Base-by-base conservation (phyloP, 2,329 filamentous ascomycete species). In the Nemania sp. region DNA sequence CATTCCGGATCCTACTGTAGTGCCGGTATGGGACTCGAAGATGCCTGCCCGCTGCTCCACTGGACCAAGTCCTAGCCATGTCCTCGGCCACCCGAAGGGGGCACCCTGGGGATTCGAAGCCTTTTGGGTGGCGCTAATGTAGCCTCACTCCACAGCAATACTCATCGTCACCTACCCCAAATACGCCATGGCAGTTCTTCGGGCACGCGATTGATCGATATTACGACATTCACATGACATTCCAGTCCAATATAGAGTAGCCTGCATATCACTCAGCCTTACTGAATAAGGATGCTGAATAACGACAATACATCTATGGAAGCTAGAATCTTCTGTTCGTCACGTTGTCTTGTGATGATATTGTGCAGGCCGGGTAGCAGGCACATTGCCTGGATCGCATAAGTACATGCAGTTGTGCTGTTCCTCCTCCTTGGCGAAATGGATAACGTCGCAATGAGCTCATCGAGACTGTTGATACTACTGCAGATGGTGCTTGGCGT, bases 221-320 rank as follows among this genome's bases (percentile, higher is more conserved):
- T 43, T 29, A 63, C 22, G 5, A 52, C 35, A 58, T 41, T 35
- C 65, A 60, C 55, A 59, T 67, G 65, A 64, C 43, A 20, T 59
- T 18, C 18, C 1, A 51, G 15, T 24, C 41, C 49, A 35, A 15
- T 8, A 6, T 22, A 54, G 27, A 65, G 43, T 32, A 32, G 38
- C 18, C 11, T 53, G 35, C 41, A 55, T 35, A 22, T 32, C 24
- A 38, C 22, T 45, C 38, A 41, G 52, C 55, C 35, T 63, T 59
- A 56, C 53, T 54, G 22, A 47, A 64, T 32, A 8, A 60, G 60
- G 41, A 60, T 64, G 55, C 27, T 54, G 54, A 51, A 26, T 49
- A 56, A 54, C 24, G n/a, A n/a, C n/a, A n/a, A n/a, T 13, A n/a
- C 22, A 38, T 43, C 22, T 26, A 6, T 13, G 29, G 10, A 52